phyloP scores from a whole-genome alignment of 108 stramenopile genomes.

The Cyclostephanos tholiformis region DNA sequence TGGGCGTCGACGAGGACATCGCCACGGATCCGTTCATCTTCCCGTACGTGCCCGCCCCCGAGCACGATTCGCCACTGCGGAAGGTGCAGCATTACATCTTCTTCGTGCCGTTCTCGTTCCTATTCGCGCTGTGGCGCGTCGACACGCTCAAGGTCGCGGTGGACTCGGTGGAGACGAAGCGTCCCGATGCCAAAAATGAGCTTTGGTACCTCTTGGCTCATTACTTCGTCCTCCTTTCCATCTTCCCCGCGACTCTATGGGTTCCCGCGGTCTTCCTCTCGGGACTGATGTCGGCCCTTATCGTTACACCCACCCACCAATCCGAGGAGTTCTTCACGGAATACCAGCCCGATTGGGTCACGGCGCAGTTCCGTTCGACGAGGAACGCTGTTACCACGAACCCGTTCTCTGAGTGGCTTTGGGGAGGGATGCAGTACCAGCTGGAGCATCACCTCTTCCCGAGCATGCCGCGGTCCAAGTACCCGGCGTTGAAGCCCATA shows the following conservation, averaged over 20 bases:
- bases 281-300: slow-evolving; percentile 88
- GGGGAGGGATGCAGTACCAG: slow-evolving; percentile 97
- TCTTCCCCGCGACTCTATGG: slow-evolving; percentile 81
- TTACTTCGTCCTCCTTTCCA: slow-evolving; percentile 70
- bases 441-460: slow-evolving; percentile 97
- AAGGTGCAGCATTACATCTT: slow-evolving; percentile 91
- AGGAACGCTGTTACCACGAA: slow-evolving; percentile 88
- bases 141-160: slow-evolving; percentile 84
- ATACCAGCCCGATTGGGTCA: slow-evolving; percentile 88
- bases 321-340: slow-evolving; percentile 89
- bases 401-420: slow-evolving; percentile 89
- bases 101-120: slow-evolving; percentile 82
- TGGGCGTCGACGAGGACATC: slow-evolving; percentile 93
- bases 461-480: slow-evolving; percentile 90
- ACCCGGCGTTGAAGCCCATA: slow-evolving; percentile 70
- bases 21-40: slow-evolving; percentile 91
- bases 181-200: slow-evolving; percentile 75
- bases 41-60: slow-evolving; percentile 84
- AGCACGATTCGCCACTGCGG: slow-evolving; percentile 82
- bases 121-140: slow-evolving; percentile 88
- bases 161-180: slow-evolving; percentile 67
- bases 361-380: slow-evolving; percentile 90
- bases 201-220: slow-evolving; percentile 73
- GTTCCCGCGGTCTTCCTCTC: slow-evolving; percentile 84
- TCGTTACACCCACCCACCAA: slow-evolving; percentile 94